Evolutionary conservation across 2,329 filamentous ascomycete species (phyloP).

Genomic region (Exophiala xenobiotica): DNA sequence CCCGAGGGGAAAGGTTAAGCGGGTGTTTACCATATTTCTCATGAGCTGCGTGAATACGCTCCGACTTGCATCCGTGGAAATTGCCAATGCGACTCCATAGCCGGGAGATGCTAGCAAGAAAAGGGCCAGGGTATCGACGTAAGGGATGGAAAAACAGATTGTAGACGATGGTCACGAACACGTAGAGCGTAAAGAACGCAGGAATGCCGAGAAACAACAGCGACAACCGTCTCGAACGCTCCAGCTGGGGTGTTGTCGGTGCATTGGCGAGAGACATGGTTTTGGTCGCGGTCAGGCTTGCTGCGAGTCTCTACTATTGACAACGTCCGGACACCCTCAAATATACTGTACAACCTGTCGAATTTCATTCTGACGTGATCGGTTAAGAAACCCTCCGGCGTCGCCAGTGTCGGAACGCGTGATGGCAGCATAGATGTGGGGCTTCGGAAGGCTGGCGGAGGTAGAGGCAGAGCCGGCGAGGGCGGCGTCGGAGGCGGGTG

Average conservation of each 20-base stretch:
- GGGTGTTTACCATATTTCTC: conserved; percentile 34
- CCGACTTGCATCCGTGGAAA: conserved; percentile 10
- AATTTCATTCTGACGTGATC: neutral
- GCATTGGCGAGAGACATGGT: too few relatives aligned
- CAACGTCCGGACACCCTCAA: neutral
- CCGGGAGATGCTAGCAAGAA: conserved; percentile 14
- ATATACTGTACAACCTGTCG: neutral
- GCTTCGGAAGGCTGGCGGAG: neutral
- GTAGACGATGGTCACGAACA: too few relatives aligned
- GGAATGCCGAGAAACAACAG: too few relatives aligned
- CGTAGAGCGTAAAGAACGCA: too few relatives aligned
- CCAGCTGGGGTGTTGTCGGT: too few relatives aligned
- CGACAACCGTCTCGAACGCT: too few relatives aligned
- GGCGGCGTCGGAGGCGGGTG: neutral
- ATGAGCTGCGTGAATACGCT: conserved; percentile 21
- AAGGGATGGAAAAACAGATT: conserved; percentile 21
- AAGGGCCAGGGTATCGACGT: conserved; percentile 14
- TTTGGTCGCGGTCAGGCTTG: too few relatives aligned
- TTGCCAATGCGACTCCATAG: conserved; percentile 12
- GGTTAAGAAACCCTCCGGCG: neutral
- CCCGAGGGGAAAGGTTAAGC: neutral
- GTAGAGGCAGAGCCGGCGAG: too few relatives aligned
- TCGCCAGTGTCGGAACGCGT: neutral
- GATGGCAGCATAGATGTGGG: neutral
- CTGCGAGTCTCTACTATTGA: too few relatives aligned